Evolutionary conservation across 2,329 filamentous ascomycete species (phyloP).

Genomic region (Fusarium floridanum): DNA sequence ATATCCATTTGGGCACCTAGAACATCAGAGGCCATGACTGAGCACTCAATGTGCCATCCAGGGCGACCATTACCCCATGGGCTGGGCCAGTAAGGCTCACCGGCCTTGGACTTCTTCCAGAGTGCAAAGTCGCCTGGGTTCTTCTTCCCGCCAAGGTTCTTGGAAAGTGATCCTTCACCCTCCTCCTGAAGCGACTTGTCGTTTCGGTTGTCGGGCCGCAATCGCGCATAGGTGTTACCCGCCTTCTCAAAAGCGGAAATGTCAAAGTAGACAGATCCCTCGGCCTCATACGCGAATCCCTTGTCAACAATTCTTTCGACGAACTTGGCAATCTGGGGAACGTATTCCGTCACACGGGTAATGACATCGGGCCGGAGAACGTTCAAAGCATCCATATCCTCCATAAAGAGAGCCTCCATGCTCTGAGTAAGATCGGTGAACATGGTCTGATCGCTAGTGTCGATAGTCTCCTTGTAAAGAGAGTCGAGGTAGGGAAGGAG

Average conservation of each 20-base stretch:
- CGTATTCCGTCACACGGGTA: constrained; percentile 93
- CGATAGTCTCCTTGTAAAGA: constrained; percentile 71
- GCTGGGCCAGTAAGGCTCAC: constrained; percentile 91
- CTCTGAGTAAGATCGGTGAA: constrained; percentile 88
- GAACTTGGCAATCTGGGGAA: constrained; percentile 86
- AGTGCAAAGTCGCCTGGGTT: constrained; percentile 88
- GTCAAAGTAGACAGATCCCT: constrained; percentile 95
- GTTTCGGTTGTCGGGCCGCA: constrained; percentile 87
- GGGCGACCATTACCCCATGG: constrained; percentile 90
- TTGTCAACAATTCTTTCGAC: constrained; percentile 87
- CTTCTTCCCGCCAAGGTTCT: constrained; percentile 74
- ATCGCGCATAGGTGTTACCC: constrained; percentile 86
- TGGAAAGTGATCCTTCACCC: constrained; percentile 85
- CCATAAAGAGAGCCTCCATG: constrained; percentile 89
- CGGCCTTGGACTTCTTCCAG: constrained; percentile 93
- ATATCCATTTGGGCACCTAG: constrained; percentile 89
- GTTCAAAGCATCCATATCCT: constrained; percentile 89
- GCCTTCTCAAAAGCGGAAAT: constrained; percentile 86
- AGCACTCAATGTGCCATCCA: constrained; percentile 98
- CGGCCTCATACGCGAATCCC: constrained; percentile 84
- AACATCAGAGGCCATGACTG: constrained; percentile 93
- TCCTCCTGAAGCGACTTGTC: constrained; percentile 88
- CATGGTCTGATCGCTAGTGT: constrained; percentile 75
- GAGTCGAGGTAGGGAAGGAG: constrained; percentile 87
- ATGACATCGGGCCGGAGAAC: constrained; percentile 84